A percentile compares a stretch with the other conserved stretches of the same genome.
Evolutionary conservation across 306 rosid species (phyloP).

Genomic region (Sechiopsis laciniata): DNA sequence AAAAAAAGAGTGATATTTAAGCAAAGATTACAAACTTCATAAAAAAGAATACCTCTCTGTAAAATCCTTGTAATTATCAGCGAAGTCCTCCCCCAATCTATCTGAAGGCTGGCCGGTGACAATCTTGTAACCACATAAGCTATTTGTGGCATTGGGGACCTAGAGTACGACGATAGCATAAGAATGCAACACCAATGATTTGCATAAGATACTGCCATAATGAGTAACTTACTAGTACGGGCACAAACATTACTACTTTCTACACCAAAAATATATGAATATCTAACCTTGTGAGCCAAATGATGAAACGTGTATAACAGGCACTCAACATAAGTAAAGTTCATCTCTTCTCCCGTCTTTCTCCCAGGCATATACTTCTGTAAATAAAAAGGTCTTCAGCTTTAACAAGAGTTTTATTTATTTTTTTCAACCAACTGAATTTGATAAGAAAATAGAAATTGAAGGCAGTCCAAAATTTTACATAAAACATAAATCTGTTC

Average conservation of each 20-base stretch:
- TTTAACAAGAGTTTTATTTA: background rate
- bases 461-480: background rate
- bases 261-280: background rate
- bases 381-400: conserved; percentile 13
- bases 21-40: conserved; percentile 8
- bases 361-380: conserved; percentile 88
- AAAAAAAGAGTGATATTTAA: conserved; percentile 1
- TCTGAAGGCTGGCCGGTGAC: conserved; percentile 99
- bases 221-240: background rate
- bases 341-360: conserved; percentile 89
- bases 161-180: conserved; percentile 30
- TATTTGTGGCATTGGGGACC: conserved; percentile 99
- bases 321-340: conserved; percentile 92
- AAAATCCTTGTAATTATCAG: conserved; percentile 63
- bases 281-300: conserved; percentile 82
- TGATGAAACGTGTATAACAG: conserved; percentile 89
- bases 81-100: conserved; percentile 96
- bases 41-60: conserved; percentile 64
- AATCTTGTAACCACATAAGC: conserved; percentile 92
- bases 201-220: background rate
- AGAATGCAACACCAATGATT: background rate
- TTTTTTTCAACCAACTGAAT: background rate
- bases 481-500: background rate
- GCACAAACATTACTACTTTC: background rate
- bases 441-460: background rate